Percentiles rank a stretch among this genome's conserved stretches.
phyloP scores from a whole-genome alignment of 108 stramenopile species.

The Pseudonitzschia delicatissima region DNA sequence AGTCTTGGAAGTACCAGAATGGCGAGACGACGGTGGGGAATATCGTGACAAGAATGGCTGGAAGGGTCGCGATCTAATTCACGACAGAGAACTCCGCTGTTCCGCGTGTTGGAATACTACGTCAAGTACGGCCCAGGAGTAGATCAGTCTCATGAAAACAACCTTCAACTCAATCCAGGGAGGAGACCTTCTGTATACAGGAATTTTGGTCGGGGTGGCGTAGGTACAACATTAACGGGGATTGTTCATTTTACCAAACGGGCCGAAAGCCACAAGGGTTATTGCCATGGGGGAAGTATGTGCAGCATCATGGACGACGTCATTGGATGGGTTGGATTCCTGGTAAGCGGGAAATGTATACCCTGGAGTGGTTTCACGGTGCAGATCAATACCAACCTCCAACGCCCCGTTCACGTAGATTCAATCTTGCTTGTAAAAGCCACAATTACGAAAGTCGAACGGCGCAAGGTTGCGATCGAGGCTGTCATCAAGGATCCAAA shows the following conservation, averaged over 20 bases:
- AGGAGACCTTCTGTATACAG: neutral
- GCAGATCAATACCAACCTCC: conserved; percentile 72
- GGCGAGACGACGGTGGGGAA: conserved; percentile 36
- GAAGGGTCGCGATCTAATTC: conserved; percentile 70
- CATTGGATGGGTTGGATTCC: conserved; percentile 80
- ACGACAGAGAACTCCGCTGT: conserved; percentile 54
- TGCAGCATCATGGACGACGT: conserved; percentile 79
- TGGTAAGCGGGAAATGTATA: conserved; percentile 51
- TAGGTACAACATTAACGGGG: conserved; percentile 66
- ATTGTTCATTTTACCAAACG: conserved; percentile 62
- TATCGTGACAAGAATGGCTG: conserved; percentile 65
- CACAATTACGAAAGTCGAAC: conserved; percentile 45
- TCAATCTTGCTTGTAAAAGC: conserved; percentile 50
- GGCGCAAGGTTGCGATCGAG: conserved; percentile 68
- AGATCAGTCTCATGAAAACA: neutral
- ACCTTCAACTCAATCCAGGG: neutral
- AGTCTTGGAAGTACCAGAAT: conserved; percentile 50
- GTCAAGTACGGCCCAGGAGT: conserved; percentile 34
- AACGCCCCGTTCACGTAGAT: conserved; percentile 56
- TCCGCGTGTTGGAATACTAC: conserved; percentile 63
- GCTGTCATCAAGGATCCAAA: conserved; percentile 41
- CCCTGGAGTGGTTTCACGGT: conserved; percentile 87
- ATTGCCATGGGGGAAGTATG: conserved; percentile 85
- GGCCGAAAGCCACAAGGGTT: conserved; percentile 81
- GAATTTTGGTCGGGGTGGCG: conserved; percentile 34